A percentile compares a stretch with the other conserved stretches of the same genome.
Evolutionary conservation across 163 green algal species (phyloP).

Genomic region (Chlorella variabilis): DNA sequence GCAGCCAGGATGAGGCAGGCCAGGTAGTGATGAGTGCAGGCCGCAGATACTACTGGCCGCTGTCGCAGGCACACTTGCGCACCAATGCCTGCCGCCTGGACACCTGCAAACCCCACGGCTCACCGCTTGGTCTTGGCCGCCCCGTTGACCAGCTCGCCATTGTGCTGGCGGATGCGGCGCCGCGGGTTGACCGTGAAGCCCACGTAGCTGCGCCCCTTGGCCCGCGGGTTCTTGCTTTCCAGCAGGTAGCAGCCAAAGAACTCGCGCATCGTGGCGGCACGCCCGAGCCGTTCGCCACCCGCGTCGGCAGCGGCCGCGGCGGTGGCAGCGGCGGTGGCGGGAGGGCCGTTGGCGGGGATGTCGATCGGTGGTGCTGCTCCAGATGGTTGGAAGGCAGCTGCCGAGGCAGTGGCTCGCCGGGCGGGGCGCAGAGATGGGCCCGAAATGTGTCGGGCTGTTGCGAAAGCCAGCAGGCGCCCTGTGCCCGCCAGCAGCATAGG

Average conservation of each 20-base stretch:
- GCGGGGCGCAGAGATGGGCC: too few relatives aligned
- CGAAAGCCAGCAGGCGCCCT: neutral
- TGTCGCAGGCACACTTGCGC: too few relatives aligned
- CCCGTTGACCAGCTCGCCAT: constrained; percentile 79
- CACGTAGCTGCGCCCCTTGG: constrained; percentile 78
- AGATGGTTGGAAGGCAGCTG: neutral
- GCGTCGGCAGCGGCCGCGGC: neutral
- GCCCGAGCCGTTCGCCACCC: too few relatives aligned
- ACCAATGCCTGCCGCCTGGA: too few relatives aligned
- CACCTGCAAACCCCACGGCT: too few relatives aligned
- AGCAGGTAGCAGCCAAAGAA: constrained; percentile 90
- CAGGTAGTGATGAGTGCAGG: too few relatives aligned
- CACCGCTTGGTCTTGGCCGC: constrained; percentile 74
- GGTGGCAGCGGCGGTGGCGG: neutral
- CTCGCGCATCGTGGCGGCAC: constrained; percentile 46
- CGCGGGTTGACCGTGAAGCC: constrained; percentile 91
- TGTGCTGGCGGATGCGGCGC: constrained; percentile 87
- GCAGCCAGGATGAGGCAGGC: neutral
- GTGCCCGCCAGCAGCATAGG: too few relatives aligned
- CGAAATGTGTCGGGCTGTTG: too few relatives aligned
- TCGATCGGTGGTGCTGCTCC: neutral
- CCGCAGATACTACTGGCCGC: too few relatives aligned
- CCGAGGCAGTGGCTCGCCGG: neutral
- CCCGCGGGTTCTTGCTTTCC: constrained; percentile 53
- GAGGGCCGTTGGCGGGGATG: neutral